These are phyloP conservation scores for Alternaria tenuissima DNA, from an alignment of 2,329 filamentous ascomycete species.

Conservation along the genomic window DNA sequence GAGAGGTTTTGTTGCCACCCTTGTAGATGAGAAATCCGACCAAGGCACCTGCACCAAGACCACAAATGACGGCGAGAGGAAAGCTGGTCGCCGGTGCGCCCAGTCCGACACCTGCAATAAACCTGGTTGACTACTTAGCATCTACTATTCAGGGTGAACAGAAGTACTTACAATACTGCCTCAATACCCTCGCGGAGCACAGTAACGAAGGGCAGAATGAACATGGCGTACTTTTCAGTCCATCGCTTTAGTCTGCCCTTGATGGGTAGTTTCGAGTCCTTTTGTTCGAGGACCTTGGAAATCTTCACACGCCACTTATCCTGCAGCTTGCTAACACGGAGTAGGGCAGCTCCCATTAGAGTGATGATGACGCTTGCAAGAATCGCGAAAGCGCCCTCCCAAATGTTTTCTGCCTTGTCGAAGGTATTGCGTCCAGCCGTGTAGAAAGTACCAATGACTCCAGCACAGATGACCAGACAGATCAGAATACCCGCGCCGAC, in stretches of 20 bases:
- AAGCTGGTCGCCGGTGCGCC: constrained; percentile 77
- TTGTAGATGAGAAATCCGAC: constrained; percentile 82
- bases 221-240: constrained; percentile 84
- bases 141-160: not conserved
- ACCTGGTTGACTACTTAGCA: constrained; percentile 49
- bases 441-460: constrained; percentile 73
- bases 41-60: constrained; percentile 70
- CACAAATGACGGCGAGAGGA: constrained; percentile 77
- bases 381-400: constrained; percentile 81
- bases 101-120: constrained; percentile 84
- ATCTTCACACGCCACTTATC: constrained; percentile 90
- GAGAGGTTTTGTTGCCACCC: constrained; percentile 69
- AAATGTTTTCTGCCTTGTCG: constrained; percentile 74
- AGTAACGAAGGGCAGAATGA: constrained; percentile 84
- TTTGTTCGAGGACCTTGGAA: constrained; percentile 70
- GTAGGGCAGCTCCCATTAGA: constrained; percentile 78
- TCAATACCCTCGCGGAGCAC: constrained; percentile 88
- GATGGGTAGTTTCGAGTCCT: constrained; percentile 52
- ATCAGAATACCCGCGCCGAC: constrained; percentile 68
- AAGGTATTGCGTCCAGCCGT: constrained; percentile 72
- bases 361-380: constrained; percentile 82
- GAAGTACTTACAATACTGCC: constrained; percentile 68
- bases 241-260: constrained; percentile 66
- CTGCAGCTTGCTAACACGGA: constrained; percentile 83
- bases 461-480: constrained; percentile 69